Percentiles rank a stretch among this genome's conserved stretches.
These are phyloP conservation scores for Claviceps sp. DNA, from an alignment of 2,329 filamentous ascomycete species.

Conservation along the genomic window DNA sequence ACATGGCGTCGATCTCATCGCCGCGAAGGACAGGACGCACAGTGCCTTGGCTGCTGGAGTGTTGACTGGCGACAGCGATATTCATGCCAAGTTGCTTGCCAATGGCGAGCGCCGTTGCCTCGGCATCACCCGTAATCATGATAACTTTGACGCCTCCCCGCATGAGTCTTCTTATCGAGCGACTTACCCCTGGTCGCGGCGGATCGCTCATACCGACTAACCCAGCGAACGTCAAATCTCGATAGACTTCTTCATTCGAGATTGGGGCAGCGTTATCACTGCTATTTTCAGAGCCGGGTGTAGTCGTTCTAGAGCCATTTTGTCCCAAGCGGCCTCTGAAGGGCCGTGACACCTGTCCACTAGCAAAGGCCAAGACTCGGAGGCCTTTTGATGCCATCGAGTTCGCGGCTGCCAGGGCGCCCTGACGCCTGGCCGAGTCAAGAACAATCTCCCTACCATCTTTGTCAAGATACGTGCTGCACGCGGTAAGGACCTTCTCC, in stretches of 20 bases:
- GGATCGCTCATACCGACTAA: slow-evolving; percentile 96
- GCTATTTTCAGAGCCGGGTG: slow-evolving; percentile 28
- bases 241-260: slow-evolving; percentile 58
- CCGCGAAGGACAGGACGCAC: slow-evolving; percentile 67
- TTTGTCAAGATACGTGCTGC: slow-evolving; percentile 77
- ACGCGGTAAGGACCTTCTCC: slow-evolving; percentile 72
- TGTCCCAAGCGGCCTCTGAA: slow-evolving; percentile 26
- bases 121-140: slow-evolving; percentile 97
- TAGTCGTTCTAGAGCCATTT: slow-evolving; percentile 34
- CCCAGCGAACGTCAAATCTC: slow-evolving; percentile 75
- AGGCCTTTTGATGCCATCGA: slow-evolving; percentile 80
- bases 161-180: slow-evolving; percentile 80
- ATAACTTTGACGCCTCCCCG: slow-evolving; percentile 91
- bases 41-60: slow-evolving; percentile 40
- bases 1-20: slow-evolving; percentile 89
- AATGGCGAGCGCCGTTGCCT: slow-evolving; percentile 88
- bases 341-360: slow-evolving; percentile 50
- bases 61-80: slow-evolving; percentile 43
- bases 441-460: slow-evolving; percentile 79
- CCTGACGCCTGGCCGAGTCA: slow-evolving; percentile 59
- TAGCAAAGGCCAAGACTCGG: slow-evolving; percentile 85
- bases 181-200: slow-evolving; percentile 76
- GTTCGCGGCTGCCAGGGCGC: slow-evolving; percentile 69
- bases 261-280: slow-evolving; percentile 30
- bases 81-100: slow-evolving; percentile 92